These are phyloP conservation scores for Pythium insidiosum DNA, from an alignment of 352 stramenopile species.

Conservation along the genomic window DNA sequence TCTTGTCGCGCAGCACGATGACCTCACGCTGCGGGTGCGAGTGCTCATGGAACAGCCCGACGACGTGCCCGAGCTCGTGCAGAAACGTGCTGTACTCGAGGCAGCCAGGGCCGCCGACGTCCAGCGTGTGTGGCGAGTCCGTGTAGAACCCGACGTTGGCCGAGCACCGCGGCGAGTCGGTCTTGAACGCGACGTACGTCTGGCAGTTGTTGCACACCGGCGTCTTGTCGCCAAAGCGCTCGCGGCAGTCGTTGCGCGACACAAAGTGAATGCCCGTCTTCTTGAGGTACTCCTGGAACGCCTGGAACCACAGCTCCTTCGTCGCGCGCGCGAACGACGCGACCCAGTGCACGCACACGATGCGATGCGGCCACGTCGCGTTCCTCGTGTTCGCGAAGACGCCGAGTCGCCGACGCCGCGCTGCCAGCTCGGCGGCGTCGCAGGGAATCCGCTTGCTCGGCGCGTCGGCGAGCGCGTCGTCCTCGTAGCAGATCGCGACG, in stretches of 20 bases:
- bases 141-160: conserved; percentile 5
- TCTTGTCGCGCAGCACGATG: conserved; percentile 9
- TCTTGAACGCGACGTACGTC: conserved; percentile 1
- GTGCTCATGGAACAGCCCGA: conserved; percentile 12
- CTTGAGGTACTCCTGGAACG: conserved; percentile 7
- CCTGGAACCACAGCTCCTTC: neutral
- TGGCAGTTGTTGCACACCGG: conserved; percentile 12
- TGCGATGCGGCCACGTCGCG: conserved; percentile 11
- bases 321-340: conserved; percentile 5
- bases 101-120: conserved; percentile 1
- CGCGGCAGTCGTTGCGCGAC: conserved; percentile 3
- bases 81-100: conserved; percentile 1
- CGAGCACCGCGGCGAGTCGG: conserved; percentile 4
- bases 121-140: neutral
- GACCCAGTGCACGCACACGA: conserved; percentile 10
- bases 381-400: neutral
- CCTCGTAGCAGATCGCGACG: neutral
- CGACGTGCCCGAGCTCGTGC: conserved; percentile 8
- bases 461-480: neutral
- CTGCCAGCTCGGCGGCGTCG: neutral
- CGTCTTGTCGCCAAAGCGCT: conserved; percentile 1
- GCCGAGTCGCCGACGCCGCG: neutral
- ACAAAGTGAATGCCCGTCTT: conserved; percentile 9
- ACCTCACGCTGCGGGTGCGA: conserved; percentile 11
- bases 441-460: neutral